These are phyloP conservation scores for Erodium trifolium DNA, from an alignment of 441 rosid genomes.

Conservation along the genomic window DNA sequence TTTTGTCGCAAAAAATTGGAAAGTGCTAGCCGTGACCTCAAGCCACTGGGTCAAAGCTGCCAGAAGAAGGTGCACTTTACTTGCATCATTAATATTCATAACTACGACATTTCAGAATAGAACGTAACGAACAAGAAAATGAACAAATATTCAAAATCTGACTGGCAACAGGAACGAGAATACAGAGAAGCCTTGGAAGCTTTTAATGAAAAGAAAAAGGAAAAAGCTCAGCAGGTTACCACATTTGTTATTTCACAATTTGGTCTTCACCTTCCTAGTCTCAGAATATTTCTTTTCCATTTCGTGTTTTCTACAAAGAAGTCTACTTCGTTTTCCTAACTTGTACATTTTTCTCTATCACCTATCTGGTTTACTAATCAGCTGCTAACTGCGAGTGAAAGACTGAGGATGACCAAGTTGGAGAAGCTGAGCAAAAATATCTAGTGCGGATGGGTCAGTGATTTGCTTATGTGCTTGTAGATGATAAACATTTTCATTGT, in stretches of 20 bases:
- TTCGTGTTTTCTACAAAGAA: neutral
- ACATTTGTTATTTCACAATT: neutral
- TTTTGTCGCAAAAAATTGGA: too few species aligned
- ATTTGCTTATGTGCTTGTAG: neutral
- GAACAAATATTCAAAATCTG: neutral
- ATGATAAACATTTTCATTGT: neutral
- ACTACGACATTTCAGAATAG: too few species aligned
- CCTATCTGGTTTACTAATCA: slow-evolving; percentile 3
- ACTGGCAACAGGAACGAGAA: slow-evolving; percentile 21
- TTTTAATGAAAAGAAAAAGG: slow-evolving; percentile 11
- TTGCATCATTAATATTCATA: too few species aligned
- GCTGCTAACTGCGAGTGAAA: slow-evolving; percentile 24
- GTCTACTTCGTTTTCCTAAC: neutral
- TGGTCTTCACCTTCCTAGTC: neutral
- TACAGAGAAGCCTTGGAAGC: slow-evolving; percentile 21
- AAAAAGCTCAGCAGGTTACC: slow-evolving; percentile 21
- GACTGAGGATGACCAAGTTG: slow-evolving; percentile 21
- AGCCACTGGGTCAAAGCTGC: slow-evolving; percentile 65
- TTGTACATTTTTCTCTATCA: neutral
- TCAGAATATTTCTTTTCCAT: neutral
- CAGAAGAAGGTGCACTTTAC: slow-evolving; percentile 56
- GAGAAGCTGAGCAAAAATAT: slow-evolving; percentile 26
- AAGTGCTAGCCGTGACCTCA: slow-evolving; percentile 58
- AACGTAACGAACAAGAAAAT: neutral
- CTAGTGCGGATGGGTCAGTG: slow-evolving; percentile 3